Conservation (phyloP, 108 stramenopile species). For the Conticribra weissflogii region DNA sequence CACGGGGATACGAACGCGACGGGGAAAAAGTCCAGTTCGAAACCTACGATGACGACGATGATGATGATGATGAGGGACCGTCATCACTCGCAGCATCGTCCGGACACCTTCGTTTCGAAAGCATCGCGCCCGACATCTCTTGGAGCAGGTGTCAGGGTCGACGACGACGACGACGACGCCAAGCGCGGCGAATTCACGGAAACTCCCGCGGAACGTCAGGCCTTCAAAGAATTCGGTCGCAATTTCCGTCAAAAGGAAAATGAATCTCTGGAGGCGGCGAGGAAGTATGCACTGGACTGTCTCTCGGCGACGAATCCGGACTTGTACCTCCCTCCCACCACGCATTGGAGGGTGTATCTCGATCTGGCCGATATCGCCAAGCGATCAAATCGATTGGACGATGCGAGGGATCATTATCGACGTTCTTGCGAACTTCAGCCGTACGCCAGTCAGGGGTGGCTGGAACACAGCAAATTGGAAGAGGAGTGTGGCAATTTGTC, state of each 20-base stretch:
- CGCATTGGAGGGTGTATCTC: slow-evolving; percentile 82
- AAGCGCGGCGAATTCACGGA: slow-evolving; percentile 60
- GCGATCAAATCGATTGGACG: slow-evolving; percentile 69
- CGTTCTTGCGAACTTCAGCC: slow-evolving; percentile 88
- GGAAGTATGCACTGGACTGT: slow-evolving; percentile 57
- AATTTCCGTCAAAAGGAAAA: slow-evolving; percentile 61
- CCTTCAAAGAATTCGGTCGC: slow-evolving; percentile 63
- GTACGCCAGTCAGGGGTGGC: slow-evolving; percentile 90
- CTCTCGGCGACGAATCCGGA: slow-evolving; percentile 37
- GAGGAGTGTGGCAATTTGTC: slow-evolving; percentile 91
- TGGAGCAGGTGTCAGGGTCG: background rate
- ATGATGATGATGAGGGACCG: too few species aligned
- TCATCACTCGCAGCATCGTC: background rate
- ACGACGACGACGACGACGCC: slow-evolving; percentile 2
- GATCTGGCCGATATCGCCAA: slow-evolving; percentile 87
- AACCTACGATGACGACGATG: too few species aligned
- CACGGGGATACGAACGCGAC: too few species aligned
- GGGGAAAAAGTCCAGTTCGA: too few species aligned
- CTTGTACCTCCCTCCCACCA: slow-evolving; percentile 54
- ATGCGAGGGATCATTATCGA: slow-evolving; percentile 81
- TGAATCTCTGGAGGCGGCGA: slow-evolving; percentile 58
- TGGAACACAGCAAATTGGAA: slow-evolving; percentile 96
- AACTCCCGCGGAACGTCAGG: slow-evolving; percentile 50
- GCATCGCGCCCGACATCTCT: too few species aligned
- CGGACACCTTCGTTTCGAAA: slow-evolving; percentile 7